These are phyloP conservation scores for Mucor ambiguus DNA, from an alignment of 371 early-diverging fungal genomes.

Conservation along the genomic window DNA sequence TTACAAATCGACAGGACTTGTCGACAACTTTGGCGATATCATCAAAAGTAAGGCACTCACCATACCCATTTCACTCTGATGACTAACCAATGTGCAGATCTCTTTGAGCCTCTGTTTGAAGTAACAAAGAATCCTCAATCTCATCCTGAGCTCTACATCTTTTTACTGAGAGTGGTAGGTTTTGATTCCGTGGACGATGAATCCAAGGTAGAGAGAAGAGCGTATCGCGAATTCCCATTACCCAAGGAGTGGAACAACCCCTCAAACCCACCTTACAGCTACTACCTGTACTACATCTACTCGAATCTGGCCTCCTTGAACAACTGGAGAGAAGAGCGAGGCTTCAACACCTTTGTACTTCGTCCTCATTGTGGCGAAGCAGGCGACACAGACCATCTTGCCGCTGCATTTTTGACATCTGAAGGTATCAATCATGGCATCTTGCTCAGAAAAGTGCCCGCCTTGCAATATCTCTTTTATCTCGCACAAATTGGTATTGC, in stretches of 20 bases:
- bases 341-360: slow-evolving; percentile 93
- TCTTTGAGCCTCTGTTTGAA: slow-evolving; percentile 95
- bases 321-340: slow-evolving; percentile 77
- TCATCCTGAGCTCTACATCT: slow-evolving; percentile 92
- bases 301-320: slow-evolving; percentile 91
- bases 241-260: slow-evolving; percentile 82
- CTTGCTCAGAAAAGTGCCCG: slow-evolving; percentile 95
- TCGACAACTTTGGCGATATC: slow-evolving; percentile 83
- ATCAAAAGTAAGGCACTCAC: slow-evolving; percentile 60
- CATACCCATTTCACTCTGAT: background rate
- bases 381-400: slow-evolving; percentile 97
- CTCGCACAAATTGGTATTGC: slow-evolving; percentile 96
- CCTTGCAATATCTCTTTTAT: slow-evolving; percentile 96
- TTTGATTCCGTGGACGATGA: slow-evolving; percentile 99
- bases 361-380: slow-evolving; percentile 98
- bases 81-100: slow-evolving; percentile 48
- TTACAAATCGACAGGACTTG: slow-evolving; percentile 73
- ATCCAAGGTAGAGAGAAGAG: slow-evolving; percentile 86
- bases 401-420: slow-evolving; percentile 91
- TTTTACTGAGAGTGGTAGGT: slow-evolving; percentile 94
- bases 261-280: slow-evolving; percentile 96
- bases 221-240: slow-evolving; percentile 84
- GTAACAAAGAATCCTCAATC: slow-evolving; percentile 83
- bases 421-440: slow-evolving; percentile 97
- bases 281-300: slow-evolving; percentile 96